Percentiles rank a stretch among this genome's conserved stretches.
phyloP scores from a whole-genome alignment of 164 flowering plant species.

The Protea cynaroides region DNA sequence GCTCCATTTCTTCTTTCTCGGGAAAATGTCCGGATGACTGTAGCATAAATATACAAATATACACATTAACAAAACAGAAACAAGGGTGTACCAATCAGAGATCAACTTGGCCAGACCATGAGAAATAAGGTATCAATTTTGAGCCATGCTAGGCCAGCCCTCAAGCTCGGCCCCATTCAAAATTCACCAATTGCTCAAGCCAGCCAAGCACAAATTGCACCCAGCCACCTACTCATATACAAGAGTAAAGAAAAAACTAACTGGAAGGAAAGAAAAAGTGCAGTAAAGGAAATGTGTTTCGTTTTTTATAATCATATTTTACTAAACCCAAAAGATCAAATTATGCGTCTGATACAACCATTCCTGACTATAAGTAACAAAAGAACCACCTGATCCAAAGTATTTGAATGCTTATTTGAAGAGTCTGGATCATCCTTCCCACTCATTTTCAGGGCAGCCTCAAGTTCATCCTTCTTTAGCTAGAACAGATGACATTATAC shows the following conservation, averaged over 20 bases:
- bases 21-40: constrained; percentile 30
- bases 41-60: constrained; percentile 18
- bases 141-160: too few species aligned
- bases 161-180: too few species aligned
- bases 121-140: too few species aligned
- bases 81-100: too few species aligned
- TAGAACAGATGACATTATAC: constrained; percentile 32
- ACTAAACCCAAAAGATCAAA: neutral
- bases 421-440: constrained; percentile 14
- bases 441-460: constrained; percentile 34
- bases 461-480: constrained; percentile 60
- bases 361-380: too few species aligned
- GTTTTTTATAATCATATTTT: too few species aligned
- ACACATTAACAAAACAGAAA: neutral
- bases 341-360: neutral
- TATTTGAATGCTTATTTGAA: constrained; percentile 18
- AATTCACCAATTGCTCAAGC: too few species aligned
- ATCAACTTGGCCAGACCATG: too few species aligned
- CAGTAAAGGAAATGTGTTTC: too few species aligned
- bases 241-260: too few species aligned
- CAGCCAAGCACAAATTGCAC: neutral
- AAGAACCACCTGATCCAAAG: constrained; percentile 33
- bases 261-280: neutral
- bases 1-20: constrained; percentile 53
- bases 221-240: neutral